A percentile compares a stretch with the other conserved stretches of the same genome.
phyloP scores from a whole-genome alignment of 2,329 filamentous ascomycete genomes.

The Microdochium trichocladiopsis region DNA sequence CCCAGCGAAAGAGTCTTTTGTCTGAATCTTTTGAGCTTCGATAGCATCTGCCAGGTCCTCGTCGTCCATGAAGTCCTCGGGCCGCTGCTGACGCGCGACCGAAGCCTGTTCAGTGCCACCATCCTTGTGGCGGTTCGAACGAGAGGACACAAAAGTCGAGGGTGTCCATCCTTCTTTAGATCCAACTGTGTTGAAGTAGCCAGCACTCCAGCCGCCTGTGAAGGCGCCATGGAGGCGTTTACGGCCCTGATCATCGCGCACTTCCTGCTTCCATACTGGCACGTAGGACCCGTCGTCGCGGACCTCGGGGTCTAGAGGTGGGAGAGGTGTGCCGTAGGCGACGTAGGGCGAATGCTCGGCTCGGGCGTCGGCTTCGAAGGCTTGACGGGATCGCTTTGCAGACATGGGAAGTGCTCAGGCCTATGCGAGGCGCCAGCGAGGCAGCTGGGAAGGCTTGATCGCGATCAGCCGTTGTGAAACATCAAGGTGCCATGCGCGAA shows the following conservation, averaged over 20 bases:
- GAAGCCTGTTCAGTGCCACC: slow-evolving; percentile 2
- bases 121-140: slow-evolving; percentile 68
- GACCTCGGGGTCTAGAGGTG: slow-evolving; percentile 64
- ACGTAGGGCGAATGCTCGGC: slow-evolving; percentile 66
- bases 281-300: slow-evolving; percentile 90
- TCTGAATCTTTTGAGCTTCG: slow-evolving; percentile 69
- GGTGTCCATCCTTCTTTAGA: slow-evolving; percentile 98
- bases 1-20: slow-evolving; percentile 65
- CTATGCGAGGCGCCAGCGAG: neutral
- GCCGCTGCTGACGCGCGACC: slow-evolving; percentile 42
- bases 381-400: slow-evolving; percentile 69
- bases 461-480: neutral
- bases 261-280: slow-evolving; percentile 97
- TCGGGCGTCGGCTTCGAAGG: slow-evolving; percentile 70
- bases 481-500: neutral
- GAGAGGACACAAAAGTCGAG: slow-evolving; percentile 84
- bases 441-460: neutral
- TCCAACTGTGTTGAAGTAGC: slow-evolving; percentile 96
- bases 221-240: slow-evolving; percentile 94
- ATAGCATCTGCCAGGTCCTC: slow-evolving; percentile 86
- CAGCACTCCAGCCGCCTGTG: slow-evolving; percentile 93
- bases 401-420: slow-evolving; percentile 46
- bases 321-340: slow-evolving; percentile 77
- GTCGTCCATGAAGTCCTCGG: slow-evolving; percentile 97
- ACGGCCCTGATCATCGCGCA: slow-evolving; percentile 83